A percentile compares a stretch with the other conserved stretches of the same genome.
phyloP scores from a whole-genome alignment of 768 basidiomycete genomes.

The Neoboletus subvelutipes region DNA sequence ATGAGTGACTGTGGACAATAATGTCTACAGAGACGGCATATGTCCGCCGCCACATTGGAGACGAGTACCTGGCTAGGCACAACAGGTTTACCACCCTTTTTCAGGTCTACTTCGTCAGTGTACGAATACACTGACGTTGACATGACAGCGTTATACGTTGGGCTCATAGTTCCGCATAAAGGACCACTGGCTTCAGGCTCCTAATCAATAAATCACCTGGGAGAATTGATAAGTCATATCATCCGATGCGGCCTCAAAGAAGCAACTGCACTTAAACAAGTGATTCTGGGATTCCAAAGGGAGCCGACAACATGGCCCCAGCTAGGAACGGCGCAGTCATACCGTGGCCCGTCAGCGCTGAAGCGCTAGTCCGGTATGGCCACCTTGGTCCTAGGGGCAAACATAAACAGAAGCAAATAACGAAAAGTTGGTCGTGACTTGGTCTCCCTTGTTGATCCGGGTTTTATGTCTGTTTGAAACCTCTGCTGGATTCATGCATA shows the following conservation, averaged over 20 bases:
- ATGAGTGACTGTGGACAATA: constrained; percentile 11
- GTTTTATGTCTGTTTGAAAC: neutral
- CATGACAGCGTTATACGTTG: neutral
- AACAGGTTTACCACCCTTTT: constrained; percentile 1
- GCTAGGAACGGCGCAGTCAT: neutral
- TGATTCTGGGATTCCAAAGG: neutral
- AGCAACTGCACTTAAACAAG: constrained; percentile 8
- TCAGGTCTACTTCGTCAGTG: constrained; percentile 6
- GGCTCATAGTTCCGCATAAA: neutral
- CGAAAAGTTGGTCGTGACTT: no score
- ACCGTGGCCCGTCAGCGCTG: neutral
- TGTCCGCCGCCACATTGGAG: constrained; percentile 6
- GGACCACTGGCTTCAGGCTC: no score
- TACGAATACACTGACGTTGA: neutral
- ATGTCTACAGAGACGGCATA: constrained; percentile 8
- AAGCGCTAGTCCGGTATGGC: constrained; percentile 6
- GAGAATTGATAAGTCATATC: neutral
- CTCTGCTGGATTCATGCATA: neutral
- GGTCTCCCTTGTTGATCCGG: no score
- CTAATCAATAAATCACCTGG: neutral
- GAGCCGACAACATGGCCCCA: neutral
- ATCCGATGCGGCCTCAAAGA: neutral
- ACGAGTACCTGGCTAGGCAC: neutral
- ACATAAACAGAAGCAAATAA: constrained; percentile 17
- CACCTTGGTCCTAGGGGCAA: constrained; percentile 5